Conservation (phyloP, 805 yeast species). For the Saturnispora serradocipensis region DNA sequence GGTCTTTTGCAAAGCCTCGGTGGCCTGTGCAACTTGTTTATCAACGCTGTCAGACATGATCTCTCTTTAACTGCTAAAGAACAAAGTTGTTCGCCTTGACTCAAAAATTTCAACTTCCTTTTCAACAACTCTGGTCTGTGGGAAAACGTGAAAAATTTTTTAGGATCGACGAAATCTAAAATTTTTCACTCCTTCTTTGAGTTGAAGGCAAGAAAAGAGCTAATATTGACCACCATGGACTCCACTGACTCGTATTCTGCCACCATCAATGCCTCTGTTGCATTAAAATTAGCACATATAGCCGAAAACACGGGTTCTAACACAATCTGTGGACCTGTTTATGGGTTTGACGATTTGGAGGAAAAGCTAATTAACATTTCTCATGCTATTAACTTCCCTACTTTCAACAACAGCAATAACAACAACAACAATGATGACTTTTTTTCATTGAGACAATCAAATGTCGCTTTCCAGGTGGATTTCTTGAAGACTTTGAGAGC, state of each 20-base stretch:
- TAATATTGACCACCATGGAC: not conserved
- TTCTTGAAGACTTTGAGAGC: slow-evolving; percentile 51
- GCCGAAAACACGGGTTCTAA: slow-evolving; percentile 56
- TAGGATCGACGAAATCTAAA: not conserved
- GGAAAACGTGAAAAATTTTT: not conserved
- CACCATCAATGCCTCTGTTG: slow-evolving; percentile 43
- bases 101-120: not conserved
- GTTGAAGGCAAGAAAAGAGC: not conserved
- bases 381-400: slow-evolving; percentile 28
- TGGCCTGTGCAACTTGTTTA: slow-evolving; percentile 40
- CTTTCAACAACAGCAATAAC: slow-evolving; percentile 3
- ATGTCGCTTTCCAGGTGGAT: slow-evolving; percentile 60
- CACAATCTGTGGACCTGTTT: slow-evolving; percentile 58
- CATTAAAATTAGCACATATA: slow-evolving; percentile 55
- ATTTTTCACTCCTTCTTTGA: not conserved
- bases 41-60: slow-evolving; percentile 28
- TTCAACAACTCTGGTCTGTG: not conserved
- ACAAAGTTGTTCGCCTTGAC: not conserved
- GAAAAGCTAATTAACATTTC: slow-evolving; percentile 40
- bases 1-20: slow-evolving; percentile 61
- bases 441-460: slow-evolving; percentile 46
- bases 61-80: not conserved
- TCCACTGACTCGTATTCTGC: slow-evolving; percentile 20
- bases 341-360: slow-evolving; percentile 52
- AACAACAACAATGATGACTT: slow-evolving; percentile 33